These are phyloP conservation scores for Diaporthe citriasiana DNA, from an alignment of 2,329 filamentous ascomycete genomes.

Conservation along the genomic window DNA sequence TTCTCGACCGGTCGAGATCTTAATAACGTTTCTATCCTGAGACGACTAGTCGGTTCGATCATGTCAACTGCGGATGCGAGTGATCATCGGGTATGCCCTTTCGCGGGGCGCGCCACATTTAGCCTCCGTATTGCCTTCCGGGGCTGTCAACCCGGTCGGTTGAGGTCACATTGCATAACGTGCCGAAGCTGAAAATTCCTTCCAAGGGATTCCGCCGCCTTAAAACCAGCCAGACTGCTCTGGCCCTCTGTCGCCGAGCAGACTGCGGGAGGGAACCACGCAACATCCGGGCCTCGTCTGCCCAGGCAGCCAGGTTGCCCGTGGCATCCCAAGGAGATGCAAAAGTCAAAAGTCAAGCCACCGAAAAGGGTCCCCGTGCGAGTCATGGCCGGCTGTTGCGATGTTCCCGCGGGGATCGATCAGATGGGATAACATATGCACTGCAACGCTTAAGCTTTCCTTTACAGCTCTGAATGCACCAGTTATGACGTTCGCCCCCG, in stretches of 20 bases:
- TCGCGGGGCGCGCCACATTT: neutral
- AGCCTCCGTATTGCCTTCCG: neutral
- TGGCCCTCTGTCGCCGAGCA: neutral
- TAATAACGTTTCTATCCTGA: neutral
- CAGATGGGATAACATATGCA: slow-evolving; percentile 27
- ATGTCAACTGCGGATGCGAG: slow-evolving; percentile 2
- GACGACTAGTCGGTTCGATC: neutral
- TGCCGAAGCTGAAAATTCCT: neutral
- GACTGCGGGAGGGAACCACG: neutral
- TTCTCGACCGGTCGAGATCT: slow-evolving; percentile 15
- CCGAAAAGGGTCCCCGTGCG: slow-evolving; percentile 1
- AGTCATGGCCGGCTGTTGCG: slow-evolving; percentile 22
- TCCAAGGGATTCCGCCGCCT: neutral
- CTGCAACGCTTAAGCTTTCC: slow-evolving; percentile 21
- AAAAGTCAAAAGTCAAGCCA: slow-evolving; percentile 21
- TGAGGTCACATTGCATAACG: slow-evolving; percentile 17
- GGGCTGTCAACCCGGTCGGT: neutral
- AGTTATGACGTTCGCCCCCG: slow-evolving; percentile 5
- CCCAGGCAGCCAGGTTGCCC: neutral
- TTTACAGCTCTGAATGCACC: slow-evolving; percentile 1
- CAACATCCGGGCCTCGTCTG: neutral
- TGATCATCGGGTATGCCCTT: neutral
- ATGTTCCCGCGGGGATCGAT: slow-evolving; percentile 19
- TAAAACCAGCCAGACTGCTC: neutral
- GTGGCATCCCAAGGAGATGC: neutral